phyloP scores from a whole-genome alignment of 306 rosid species.

The Fragaria vesca region DNA sequence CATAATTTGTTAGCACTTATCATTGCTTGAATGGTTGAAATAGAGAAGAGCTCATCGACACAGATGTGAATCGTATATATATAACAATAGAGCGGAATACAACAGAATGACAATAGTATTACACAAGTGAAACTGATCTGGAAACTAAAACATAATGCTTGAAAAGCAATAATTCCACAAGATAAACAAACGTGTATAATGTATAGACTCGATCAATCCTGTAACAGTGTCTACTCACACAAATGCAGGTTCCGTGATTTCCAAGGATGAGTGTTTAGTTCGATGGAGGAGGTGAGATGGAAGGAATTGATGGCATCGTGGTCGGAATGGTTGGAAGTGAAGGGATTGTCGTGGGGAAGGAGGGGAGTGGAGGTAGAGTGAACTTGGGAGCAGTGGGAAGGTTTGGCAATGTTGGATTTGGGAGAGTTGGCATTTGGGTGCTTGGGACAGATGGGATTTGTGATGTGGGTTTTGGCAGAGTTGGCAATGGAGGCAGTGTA shows the following conservation, averaged over 20 bases:
- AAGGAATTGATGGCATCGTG: no score
- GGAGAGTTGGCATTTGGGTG: neutral
- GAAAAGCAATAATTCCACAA: neutral
- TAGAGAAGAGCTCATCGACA: neutral
- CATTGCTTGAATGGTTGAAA: neutral
- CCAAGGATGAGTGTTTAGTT: no score
- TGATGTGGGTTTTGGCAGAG: conserved; percentile 19
- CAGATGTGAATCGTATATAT: neutral
- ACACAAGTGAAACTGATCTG: neutral
- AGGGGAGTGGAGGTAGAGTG: no score
- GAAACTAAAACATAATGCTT: neutral
- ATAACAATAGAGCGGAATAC: neutral
- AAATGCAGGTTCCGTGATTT: no score
- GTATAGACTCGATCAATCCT: neutral
- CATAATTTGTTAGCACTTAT: neutral
- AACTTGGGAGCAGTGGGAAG: no score
- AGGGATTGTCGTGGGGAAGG: no score
- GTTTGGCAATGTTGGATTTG: no score
- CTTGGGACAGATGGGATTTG: neutral
- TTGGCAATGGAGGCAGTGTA: neutral
- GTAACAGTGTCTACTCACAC: neutral
- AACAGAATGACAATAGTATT: neutral
- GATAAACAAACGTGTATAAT: neutral
- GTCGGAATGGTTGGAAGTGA: no score
- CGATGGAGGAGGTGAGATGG: no score